Percentiles rank a stretch among this genome's conserved stretches.
These are phyloP conservation scores for Aspergillus sp. DNA, from an alignment of 2,329 filamentous ascomycete species.

Conservation along the genomic window DNA sequence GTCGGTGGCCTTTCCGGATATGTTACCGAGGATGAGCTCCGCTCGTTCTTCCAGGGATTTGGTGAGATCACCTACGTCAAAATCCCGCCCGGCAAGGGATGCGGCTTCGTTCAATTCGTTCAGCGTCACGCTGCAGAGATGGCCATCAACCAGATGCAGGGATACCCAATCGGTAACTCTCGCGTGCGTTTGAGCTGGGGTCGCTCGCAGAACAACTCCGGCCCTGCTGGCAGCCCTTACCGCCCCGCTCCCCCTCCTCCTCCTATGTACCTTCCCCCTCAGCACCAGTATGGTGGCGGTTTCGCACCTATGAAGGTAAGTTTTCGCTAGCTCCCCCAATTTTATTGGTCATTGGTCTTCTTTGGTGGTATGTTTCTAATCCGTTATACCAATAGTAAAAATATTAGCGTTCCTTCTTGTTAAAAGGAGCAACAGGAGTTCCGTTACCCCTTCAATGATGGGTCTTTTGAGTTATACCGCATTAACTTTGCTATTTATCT, in stretches of 20 bases:
- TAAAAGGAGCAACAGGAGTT: slow-evolving; percentile 46
- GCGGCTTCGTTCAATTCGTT: slow-evolving; percentile 98
- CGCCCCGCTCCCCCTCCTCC: slow-evolving; percentile 79
- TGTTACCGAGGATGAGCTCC: slow-evolving; percentile 98
- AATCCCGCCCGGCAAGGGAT: slow-evolving; percentile 98
- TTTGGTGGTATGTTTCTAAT: slow-evolving; percentile 3
- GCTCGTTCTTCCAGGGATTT: slow-evolving; percentile 99
- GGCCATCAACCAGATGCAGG: slow-evolving; percentile 99
- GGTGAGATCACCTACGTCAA: slow-evolving; percentile 99
- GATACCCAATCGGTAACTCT: slow-evolving; percentile 98
- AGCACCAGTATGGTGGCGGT: slow-evolving; percentile 60
- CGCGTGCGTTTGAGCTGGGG: slow-evolving; percentile 97
- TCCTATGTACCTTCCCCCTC: slow-evolving; percentile 68
- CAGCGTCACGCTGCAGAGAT: slow-evolving; percentile 98
- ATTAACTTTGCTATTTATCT: slow-evolving; percentile 39
- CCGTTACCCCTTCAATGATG: slow-evolving; percentile 42
- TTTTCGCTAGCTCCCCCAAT: slow-evolving; percentile 10
- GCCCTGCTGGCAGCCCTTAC: slow-evolving; percentile 92
- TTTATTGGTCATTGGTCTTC: no score
- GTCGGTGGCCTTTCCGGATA: slow-evolving; percentile 96
- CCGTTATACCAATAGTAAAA: slow-evolving; percentile 23
- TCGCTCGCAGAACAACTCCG: slow-evolving; percentile 98
- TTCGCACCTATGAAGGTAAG: slow-evolving; percentile 68
- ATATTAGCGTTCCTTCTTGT: slow-evolving; percentile 40
- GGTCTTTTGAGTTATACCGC: slow-evolving; percentile 36